Evolutionary conservation across 2,329 filamentous ascomycete genomes (phyloP).

Genomic region (Alternaria triticimaculans): DNA sequence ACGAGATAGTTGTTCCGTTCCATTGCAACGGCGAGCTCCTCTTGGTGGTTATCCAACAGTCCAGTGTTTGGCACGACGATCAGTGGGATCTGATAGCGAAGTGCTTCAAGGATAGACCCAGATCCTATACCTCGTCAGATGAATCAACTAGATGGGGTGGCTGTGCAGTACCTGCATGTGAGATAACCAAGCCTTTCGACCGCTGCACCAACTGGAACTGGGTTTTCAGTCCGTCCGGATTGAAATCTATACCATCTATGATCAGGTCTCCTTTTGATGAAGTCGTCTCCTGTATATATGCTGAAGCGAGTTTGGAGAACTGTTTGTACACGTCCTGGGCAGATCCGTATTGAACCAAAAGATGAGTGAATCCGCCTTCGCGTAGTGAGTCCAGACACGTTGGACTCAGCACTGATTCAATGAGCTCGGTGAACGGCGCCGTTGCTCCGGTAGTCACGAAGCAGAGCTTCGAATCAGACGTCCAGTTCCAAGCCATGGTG

Average conservation of each 20-base stretch:
- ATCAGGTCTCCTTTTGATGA: constrained; percentile 21
- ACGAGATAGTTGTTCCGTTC: constrained; percentile 77
- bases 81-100: constrained; percentile 76
- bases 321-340: constrained; percentile 61
- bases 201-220: constrained; percentile 65
- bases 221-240: constrained; percentile 62
- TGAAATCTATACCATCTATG: constrained; percentile 72
- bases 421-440: constrained; percentile 76
- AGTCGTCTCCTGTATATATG: constrained; percentile 13
- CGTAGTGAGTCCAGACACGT: constrained; percentile 68
- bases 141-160: neutral
- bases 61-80: constrained; percentile 86
- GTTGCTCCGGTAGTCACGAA: constrained; percentile 95
- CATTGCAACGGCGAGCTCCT: constrained; percentile 81
- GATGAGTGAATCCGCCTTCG: constrained; percentile 68
- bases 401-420: constrained; percentile 68
- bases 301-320: constrained; percentile 19
- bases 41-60: constrained; percentile 89
- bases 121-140: constrained; percentile 67
- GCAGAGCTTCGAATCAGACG: constrained; percentile 58
- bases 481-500: constrained; percentile 33
- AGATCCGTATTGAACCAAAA: constrained; percentile 83
- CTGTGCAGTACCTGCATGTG: constrained; percentile 75
- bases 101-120: constrained; percentile 84
- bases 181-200: constrained; percentile 77